These are phyloP conservation scores for Penicillium sp. DNA, from an alignment of 2,329 filamentous ascomycete species.

Conservation along the genomic window DNA sequence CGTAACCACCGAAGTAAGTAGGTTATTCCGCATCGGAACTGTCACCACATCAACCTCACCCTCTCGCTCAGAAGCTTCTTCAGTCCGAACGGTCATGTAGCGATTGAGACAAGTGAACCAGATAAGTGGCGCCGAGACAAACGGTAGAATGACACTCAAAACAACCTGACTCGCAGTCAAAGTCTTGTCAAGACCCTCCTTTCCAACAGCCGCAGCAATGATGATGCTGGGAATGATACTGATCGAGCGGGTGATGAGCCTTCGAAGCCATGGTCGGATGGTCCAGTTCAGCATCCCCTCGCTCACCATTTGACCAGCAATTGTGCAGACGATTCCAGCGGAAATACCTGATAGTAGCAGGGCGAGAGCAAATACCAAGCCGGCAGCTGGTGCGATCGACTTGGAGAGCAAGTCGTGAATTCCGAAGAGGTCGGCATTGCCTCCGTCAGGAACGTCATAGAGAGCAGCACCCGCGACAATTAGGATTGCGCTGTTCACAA, in stretches of 20 bases:
- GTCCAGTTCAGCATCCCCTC: constrained; percentile 78
- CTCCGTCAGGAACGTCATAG: constrained; percentile 61
- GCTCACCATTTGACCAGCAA: constrained; percentile 83
- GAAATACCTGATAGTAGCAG: constrained; percentile 76
- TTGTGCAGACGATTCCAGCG: constrained; percentile 85
- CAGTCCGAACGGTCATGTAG: constrained; percentile 71
- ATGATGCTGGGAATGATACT: constrained; percentile 81
- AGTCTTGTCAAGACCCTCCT: constrained; percentile 67
- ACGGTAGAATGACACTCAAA: constrained; percentile 75
- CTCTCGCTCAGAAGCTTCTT: constrained; percentile 37
- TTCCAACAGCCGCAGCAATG: constrained; percentile 76
- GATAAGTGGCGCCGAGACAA: constrained; percentile 78
- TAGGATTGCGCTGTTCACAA: constrained; percentile 79
- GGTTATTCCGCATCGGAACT: constrained; percentile 70
- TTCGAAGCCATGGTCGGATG: constrained; percentile 73
- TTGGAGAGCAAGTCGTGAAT: constrained; percentile 72
- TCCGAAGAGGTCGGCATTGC: constrained; percentile 74
- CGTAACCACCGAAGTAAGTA: constrained; percentile 60
- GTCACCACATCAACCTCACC: constrained; percentile 29
- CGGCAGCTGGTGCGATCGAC: constrained; percentile 71
- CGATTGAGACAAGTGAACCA: constrained; percentile 78
- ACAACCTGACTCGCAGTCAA: constrained; percentile 76
- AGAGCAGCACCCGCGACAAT: constrained; percentile 79
- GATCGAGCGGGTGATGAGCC: constrained; percentile 74
- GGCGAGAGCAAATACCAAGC: constrained; percentile 80